phyloP scores from a whole-genome alignment of 2,329 filamentous ascomycete species.

The Zymoseptoria ardabiliae region DNA sequence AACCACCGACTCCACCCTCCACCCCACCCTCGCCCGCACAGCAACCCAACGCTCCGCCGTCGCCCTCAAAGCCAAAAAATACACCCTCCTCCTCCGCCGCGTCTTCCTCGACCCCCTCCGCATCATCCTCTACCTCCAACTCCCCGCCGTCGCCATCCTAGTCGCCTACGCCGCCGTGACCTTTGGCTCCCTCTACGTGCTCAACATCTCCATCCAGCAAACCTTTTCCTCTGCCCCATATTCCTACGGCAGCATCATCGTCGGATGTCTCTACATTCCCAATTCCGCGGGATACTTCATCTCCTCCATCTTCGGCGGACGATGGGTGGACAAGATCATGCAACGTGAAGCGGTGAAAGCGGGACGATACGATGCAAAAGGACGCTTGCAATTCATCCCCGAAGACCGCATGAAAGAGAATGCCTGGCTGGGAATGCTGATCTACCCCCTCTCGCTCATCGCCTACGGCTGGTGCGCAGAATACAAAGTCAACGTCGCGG shows the following conservation, averaged over 20 bases:
- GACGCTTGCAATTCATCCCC: slow-evolving; percentile 60
- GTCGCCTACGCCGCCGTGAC: slow-evolving; percentile 69
- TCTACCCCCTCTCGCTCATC: slow-evolving; percentile 64
- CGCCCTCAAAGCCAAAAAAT: slow-evolving; percentile 48
- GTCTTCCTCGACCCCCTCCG: slow-evolving; percentile 65
- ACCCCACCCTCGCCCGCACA: slow-evolving; percentile 37
- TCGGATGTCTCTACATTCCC: slow-evolving; percentile 73
- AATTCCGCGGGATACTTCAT: slow-evolving; percentile 65
- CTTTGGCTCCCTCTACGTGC: slow-evolving; percentile 66
- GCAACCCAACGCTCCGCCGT: slow-evolving; percentile 58
- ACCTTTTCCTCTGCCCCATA: slow-evolving; percentile 63
- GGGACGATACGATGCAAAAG: slow-evolving; percentile 59
- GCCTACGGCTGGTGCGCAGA: slow-evolving; percentile 71
- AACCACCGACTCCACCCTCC: slow-evolving; percentile 17
- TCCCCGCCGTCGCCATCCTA: slow-evolving; percentile 64
- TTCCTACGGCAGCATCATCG: slow-evolving; percentile 57
- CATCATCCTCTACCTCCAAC: slow-evolving; percentile 64
- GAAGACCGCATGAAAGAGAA: slow-evolving; percentile 72
- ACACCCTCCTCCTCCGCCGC: slow-evolving; percentile 49
- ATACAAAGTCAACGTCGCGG: slow-evolving; percentile 43
- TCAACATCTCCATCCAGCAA: slow-evolving; percentile 70
- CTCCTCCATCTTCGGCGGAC: slow-evolving; percentile 61
- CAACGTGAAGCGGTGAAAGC: slow-evolving; percentile 62
- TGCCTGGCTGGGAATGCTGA: slow-evolving; percentile 62
- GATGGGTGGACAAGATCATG: slow-evolving; percentile 79